These are phyloP conservation scores for Lactarius psammicola DNA, from an alignment of 768 basidiomycete species.

Conservation along the genomic window DNA sequence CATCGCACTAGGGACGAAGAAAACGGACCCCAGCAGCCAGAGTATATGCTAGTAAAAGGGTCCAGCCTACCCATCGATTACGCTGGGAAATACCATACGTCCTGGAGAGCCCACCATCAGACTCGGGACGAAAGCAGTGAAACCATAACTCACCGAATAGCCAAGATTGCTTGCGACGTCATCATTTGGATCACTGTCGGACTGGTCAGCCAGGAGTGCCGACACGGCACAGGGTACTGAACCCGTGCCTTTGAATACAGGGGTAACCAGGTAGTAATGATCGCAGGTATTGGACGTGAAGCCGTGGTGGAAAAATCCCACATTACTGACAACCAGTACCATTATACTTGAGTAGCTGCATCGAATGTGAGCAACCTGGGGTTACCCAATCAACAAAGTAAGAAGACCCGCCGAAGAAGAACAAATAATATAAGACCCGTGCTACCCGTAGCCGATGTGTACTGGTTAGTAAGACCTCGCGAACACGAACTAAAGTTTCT, in stretches of 20 bases:
- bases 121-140: background rate
- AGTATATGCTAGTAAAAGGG: slow-evolving; percentile 42
- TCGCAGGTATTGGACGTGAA: slow-evolving; percentile 50
- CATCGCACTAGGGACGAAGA: slow-evolving; percentile 27
- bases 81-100: slow-evolving; percentile 59
- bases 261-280: slow-evolving; percentile 50
- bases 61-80: slow-evolving; percentile 40
- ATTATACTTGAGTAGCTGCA: slow-evolving; percentile 47
- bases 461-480: background rate
- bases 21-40: slow-evolving; percentile 44
- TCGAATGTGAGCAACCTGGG: background rate
- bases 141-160: slow-evolving; percentile 45
- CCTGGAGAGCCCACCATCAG: slow-evolving; percentile 36
- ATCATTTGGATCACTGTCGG: slow-evolving; percentile 55
- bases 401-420: slow-evolving; percentile 20
- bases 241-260: slow-evolving; percentile 59
- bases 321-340: slow-evolving; percentile 50
- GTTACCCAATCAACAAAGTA: background rate
- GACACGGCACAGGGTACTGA: background rate
- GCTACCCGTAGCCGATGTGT: slow-evolving; percentile 2
- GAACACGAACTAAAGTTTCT: background rate
- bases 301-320: slow-evolving; percentile 53
- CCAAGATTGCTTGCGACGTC: slow-evolving; percentile 65
- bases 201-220: background rate
- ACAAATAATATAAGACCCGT: slow-evolving; percentile 23